Base-by-base conservation (phyloP, 2,329 filamentous ascomycete genomes). In the Phialocephala sp. region DNA sequence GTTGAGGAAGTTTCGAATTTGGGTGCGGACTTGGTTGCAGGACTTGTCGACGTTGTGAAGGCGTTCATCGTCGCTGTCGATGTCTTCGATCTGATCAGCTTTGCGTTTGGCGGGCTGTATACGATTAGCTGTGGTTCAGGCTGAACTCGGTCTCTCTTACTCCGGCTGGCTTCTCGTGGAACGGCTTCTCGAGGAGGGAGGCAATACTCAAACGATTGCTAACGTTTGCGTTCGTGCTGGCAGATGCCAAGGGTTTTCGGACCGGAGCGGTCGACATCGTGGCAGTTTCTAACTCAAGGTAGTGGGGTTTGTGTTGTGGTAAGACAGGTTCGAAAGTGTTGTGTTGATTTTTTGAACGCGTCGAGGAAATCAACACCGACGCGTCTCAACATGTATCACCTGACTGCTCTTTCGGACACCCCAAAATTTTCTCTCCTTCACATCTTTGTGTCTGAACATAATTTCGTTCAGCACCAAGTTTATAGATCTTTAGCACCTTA, bases 1-100 rank as follows among this genome's bases (percentile, higher is more conserved):
- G 4, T 73, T 75, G 20, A 84, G 73, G 63, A 83, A 77, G 11
- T 72, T 70, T 27, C 76, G 74, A 63, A 84, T 82, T 60, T 79
- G 81, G 59, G 54, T 57, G 3, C 65, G 65, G 35, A 67, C 56
- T n/a, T 60, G 60, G 27, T 61, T 45, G 55, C 65, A 67, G 36
- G 54, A 59, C 35, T 61, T 54, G 47, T 52, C 32, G 27, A 59
- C 59, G n/a, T 20, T 32, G 11, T 22, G 24, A n/a, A 47, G 36
- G 15, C 27, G 41, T 4, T 64, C 65, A 39, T 63, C 60, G n/a
- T 64, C 61, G 35, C 52, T 58, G 32, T 50, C 52, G 56, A 52
- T 24, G 4, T 63, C 58, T n/a, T 64, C 43, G 24, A 41, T 35
- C 12, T 67, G 61, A 2, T 59, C 58, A n/a, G 62, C 58, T 14